These are phyloP conservation scores for Populus alba DNA, from an alignment of 345 rosid species.

Conservation along the genomic window DNA sequence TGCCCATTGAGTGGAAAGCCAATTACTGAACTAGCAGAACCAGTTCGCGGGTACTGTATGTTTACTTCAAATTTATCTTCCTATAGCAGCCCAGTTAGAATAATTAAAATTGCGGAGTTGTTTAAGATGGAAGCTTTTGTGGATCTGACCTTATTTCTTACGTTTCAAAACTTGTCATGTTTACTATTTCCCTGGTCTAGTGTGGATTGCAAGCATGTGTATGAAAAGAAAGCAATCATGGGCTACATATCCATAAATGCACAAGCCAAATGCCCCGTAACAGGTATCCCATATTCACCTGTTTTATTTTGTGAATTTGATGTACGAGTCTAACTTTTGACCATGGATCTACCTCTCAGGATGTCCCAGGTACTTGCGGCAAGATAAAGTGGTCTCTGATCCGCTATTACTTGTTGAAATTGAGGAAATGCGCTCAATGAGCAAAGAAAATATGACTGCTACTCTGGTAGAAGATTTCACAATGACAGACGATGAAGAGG, in stretches of 20 bases:
- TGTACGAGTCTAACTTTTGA: background rate
- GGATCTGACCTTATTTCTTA: background rate
- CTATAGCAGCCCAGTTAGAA: background rate
- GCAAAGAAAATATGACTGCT: constrained; percentile 37
- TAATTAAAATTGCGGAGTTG: background rate
- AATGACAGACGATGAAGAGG: constrained; percentile 26
- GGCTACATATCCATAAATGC: constrained; percentile 40
- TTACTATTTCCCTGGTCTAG: constrained; percentile 33
- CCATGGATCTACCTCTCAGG: constrained; percentile 35
- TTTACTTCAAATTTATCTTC: background rate
- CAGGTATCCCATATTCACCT: constrained; percentile 46
- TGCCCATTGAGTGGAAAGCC: constrained; percentile 90
- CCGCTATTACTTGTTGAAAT: constrained; percentile 59
- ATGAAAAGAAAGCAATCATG: constrained; percentile 57
- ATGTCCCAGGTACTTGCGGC: constrained; percentile 59
- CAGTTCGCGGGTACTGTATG: constrained; percentile 73
- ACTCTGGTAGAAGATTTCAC: constrained; percentile 79
- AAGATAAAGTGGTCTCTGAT: constrained; percentile 52
- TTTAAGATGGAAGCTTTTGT: background rate
- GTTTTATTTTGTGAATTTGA: background rate
- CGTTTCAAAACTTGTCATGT: background rate
- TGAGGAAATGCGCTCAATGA: constrained; percentile 57
- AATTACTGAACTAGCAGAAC: constrained; percentile 63
- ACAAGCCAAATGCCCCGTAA: constrained; percentile 54
- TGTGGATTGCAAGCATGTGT: constrained; percentile 80